Percentiles rank a stretch among this genome's conserved stretches.
These are phyloP conservation scores for Populus hybrid DNA, from an alignment of 441 rosid species.

Conservation along the genomic window DNA sequence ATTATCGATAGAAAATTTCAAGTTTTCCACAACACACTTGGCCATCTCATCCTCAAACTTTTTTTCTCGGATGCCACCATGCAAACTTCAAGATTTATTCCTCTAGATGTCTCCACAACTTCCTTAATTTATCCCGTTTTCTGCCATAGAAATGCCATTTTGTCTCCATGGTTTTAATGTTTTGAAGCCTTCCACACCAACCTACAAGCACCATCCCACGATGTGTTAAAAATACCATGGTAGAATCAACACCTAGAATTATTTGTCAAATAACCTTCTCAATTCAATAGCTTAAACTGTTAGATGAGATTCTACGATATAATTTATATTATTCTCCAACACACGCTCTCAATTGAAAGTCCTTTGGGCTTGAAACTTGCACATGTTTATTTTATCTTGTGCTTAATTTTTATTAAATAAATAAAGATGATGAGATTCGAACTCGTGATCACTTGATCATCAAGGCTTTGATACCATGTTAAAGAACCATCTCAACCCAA, in stretches of 20 bases:
- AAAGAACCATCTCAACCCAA: too few relatives aligned
- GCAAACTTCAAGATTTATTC: slow-evolving; percentile 71
- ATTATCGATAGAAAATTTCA: slow-evolving; percentile 61
- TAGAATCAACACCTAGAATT: not conserved
- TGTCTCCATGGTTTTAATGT: slow-evolving; percentile 65
- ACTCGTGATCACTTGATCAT: too few relatives aligned
- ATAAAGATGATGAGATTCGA: too few relatives aligned
- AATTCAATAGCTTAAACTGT: too few relatives aligned
- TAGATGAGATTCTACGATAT: too few relatives aligned
- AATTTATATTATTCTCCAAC: too few relatives aligned
- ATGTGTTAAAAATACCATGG: slow-evolving; percentile 20
- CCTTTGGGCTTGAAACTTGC: too few relatives aligned
- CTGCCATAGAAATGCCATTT: slow-evolving; percentile 33
- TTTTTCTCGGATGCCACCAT: slow-evolving; percentile 53
- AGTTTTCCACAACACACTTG: slow-evolving; percentile 68
- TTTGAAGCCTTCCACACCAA: slow-evolving; percentile 77
- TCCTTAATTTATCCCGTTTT: slow-evolving; percentile 54
- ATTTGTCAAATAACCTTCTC: too few relatives aligned
- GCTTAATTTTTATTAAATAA: too few relatives aligned
- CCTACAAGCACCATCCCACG: slow-evolving; percentile 39
- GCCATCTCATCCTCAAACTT: slow-evolving; percentile 37
- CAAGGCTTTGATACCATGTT: too few relatives aligned
- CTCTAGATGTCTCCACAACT: slow-evolving; percentile 45
- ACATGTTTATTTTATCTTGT: too few relatives aligned
- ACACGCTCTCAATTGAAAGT: too few relatives aligned